Conservation (phyloP, 176 grass and related monocot species). For the Phragmites australis region DNA sequence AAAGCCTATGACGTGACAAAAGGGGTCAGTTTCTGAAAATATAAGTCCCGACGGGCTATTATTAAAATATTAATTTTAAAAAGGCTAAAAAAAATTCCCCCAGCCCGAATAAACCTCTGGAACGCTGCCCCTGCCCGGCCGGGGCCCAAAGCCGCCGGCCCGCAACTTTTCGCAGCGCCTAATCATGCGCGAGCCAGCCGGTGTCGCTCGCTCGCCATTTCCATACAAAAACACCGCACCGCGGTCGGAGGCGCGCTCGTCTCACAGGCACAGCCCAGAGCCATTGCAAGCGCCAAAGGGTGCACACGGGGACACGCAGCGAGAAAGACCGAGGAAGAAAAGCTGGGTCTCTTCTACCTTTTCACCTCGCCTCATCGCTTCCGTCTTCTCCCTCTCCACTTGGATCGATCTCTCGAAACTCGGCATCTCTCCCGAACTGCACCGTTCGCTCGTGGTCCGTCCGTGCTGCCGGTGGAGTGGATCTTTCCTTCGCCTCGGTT, state of each 20-base stretch:
- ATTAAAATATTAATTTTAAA: no score
- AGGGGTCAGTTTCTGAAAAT: no score
- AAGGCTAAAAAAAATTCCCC: no score
- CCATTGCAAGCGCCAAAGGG: background rate
- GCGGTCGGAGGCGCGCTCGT: background rate
- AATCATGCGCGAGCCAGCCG: slow-evolving; percentile 26
- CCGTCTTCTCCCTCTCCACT: background rate
- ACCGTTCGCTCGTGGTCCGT: background rate
- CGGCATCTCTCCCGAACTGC: background rate
- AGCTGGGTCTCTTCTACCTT: background rate
- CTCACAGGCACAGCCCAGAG: no score
- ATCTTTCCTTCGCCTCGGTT: background rate
- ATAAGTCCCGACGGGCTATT: no score
- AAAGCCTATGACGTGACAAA: no score
- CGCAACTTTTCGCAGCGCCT: slow-evolving; percentile 39
- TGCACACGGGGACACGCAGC: no score
- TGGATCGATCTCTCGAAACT: background rate
- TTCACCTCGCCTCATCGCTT: background rate
- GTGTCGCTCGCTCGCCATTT: background rate
- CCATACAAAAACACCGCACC: background rate
- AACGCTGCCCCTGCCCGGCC: slow-evolving; percentile 37
- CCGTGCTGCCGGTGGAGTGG: background rate
- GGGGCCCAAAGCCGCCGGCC: no score
- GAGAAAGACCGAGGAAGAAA: background rate
- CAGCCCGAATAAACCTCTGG: slow-evolving; percentile 44